Evolutionary conservation across 2,329 filamentous ascomycete genomes (phyloP), one percentile per base, ranked within the genome.

Genomic region (Blumeria hordei): DNA sequence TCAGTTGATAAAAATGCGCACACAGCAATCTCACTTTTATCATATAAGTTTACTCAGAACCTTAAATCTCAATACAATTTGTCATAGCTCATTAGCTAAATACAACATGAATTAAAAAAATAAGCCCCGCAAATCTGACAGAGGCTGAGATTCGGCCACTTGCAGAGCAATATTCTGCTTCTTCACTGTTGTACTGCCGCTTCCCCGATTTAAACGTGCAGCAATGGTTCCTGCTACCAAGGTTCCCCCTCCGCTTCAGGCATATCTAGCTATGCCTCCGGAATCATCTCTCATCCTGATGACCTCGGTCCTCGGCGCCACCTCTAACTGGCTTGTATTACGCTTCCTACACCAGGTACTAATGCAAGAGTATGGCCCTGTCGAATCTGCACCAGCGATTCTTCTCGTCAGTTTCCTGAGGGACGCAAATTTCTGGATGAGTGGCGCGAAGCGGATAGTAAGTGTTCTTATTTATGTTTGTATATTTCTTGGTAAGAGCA

Each of bases 331-430:
- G 80, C 75, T 83, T 34, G 67, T 80, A 21, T 67, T 79, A 50
- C 72, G 78, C 39, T 74, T 75, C 62, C 64, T 81, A 3, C 71
- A 59, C 58, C 56, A 56, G 57, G 16, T 51, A 53, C 53, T 60
- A 52, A 18, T 55, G 47, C 57, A 64, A 34, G 63, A 68, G 62
- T 33, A 53, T 49, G 6, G 2, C 2, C 4, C 18, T 14, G 5
- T n/a, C 16, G 18, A 11, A 28, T 39, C 35, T 11, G 1, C 16
- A 45, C 68, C 67, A 32, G 74, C 71, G 53, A 75, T 95, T 0
- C 72, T 94, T 3, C 71, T 95, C 3, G 79, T 92, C 56, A 93
- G 85, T 69, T 94, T 92, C 68, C 70, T 94, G 68, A 75, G 85
- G 57, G 83, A 90, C 62, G 76, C 75, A 59, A 70, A 75, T 1